Evolutionary conservation across 1,139 yeast species (phyloP), one percentile per base, ranked within the genome.

Genomic region (Eremothecium coryli): DNA sequence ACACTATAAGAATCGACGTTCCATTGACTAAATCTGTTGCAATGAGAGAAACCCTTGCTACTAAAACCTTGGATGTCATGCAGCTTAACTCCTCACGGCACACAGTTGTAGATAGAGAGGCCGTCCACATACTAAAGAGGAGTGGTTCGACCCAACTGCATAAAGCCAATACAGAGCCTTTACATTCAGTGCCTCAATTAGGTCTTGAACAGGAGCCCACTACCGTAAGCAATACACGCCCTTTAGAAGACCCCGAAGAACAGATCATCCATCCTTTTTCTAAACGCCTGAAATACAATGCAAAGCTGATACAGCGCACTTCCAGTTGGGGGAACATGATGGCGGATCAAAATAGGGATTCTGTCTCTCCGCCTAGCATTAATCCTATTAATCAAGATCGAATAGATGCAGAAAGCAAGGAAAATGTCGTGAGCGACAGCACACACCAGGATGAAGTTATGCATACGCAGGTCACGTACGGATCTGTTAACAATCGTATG

Each of bases 391-490:
- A 28, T 16, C 22, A 20, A 20, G 22, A 8, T 8, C 9, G 9
- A 20, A 20, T 10, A 10, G 35, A 18, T 8, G n/a, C 26, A 2
- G 29, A 29, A 12, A 16, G 21, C 8, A 31, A 33, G 11, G 16
- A 18, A 8, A 12, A 14, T 12, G 13, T 8, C 12, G 26, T 8
- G 12, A 8, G 7, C 12, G 26, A 23, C 7, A 14, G 6, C 12
- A 12, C 12, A 8, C 13, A 23, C 14, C 26, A 26, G 5, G 34
- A 35, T 17, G 23, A 54, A 49, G 23, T 49, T 64, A 23, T 65
- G 56, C 46, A 54, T 52, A 39, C 71, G 59, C 55, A 59, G 56
- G 44, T 61, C 39, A 44, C 55, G 40, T 37, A 70, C 25, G 58
- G 58, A 6, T 37, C 40, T 17, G 26, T 20, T 4, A 21, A 14